Percentiles rank a stretch among this genome's conserved stretches.
These are phyloP conservation scores for Colletotrichum echinochloae DNA, from an alignment of 2,329 filamentous ascomycete genomes.

Conservation along the genomic window DNA sequence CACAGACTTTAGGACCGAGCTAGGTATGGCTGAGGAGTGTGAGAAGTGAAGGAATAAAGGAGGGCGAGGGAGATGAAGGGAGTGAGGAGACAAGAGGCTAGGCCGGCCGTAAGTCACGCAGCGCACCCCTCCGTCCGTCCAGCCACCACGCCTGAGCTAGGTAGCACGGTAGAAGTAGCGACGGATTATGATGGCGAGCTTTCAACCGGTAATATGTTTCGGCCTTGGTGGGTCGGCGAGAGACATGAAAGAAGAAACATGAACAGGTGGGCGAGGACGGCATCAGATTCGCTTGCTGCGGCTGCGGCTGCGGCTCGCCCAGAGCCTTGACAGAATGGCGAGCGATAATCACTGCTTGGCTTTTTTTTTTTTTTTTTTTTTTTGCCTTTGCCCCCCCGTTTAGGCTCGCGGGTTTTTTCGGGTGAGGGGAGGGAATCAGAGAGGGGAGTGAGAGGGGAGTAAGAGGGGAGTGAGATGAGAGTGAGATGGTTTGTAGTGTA, in stretches of 20 bases:
- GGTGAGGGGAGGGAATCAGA: not conserved
- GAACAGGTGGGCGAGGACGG: not conserved
- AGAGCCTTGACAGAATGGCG: not conserved
- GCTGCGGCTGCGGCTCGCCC: constrained; percentile 21
- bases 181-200: not conserved
- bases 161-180: no score
- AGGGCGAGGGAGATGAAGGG: not conserved
- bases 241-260: constrained; percentile 12
- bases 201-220: not conserved
- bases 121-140: not conserved
- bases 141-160: constrained; percentile 10
- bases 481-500: not conserved
- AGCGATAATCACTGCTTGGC: constrained; percentile 25
- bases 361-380: not conserved
- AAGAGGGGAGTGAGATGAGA: not conserved
- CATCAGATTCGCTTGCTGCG: constrained; percentile 11
- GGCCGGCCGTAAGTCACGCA: constrained; percentile 3
- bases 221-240: not conserved
- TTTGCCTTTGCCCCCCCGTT: not conserved
- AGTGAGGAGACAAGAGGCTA: not conserved
- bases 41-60: not conserved
- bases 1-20: constrained; percentile 18
- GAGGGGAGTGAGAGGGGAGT: not conserved
- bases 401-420: not conserved
- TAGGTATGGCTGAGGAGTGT: constrained; percentile 2